These are phyloP conservation scores for Chaetomium sp. DNA, from an alignment of 2,329 filamentous ascomycete genomes.

Conservation along the genomic window DNA sequence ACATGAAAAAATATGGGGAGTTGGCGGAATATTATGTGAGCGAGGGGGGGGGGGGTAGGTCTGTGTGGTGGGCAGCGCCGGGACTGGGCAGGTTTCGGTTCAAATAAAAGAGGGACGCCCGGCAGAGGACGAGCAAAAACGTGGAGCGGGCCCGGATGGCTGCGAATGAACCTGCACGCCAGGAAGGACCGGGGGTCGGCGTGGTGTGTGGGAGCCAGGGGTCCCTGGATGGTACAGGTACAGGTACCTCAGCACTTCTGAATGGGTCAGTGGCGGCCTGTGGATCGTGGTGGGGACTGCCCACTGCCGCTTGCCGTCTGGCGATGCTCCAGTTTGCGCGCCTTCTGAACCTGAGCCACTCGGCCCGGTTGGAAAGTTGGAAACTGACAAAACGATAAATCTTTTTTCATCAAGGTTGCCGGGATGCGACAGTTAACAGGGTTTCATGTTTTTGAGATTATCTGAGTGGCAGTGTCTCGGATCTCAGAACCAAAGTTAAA, in stretches of 20 bases:
- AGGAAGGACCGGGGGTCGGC: constrained; percentile 15
- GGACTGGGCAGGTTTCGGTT: constrained; percentile 35
- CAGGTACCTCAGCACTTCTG: constrained; percentile 23
- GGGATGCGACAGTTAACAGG: neutral
- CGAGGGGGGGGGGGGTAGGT: constrained; percentile 5
- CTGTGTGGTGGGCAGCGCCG: constrained; percentile 27
- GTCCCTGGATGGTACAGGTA: constrained; percentile 15
- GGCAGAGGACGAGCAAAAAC: constrained; percentile 25
- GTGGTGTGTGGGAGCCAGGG: constrained; percentile 18
- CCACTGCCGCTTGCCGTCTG: constrained; percentile 35
- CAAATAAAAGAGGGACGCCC: constrained; percentile 36
- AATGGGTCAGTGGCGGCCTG: constrained; percentile 9
- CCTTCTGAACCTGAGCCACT: constrained; percentile 3
- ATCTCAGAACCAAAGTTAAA: neutral
- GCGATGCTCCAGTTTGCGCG: constrained; percentile 25
- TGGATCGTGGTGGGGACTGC: constrained; percentile 18
- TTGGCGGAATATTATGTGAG: constrained; percentile 11
- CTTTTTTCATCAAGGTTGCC: neutral
- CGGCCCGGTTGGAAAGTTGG: constrained; percentile 23
- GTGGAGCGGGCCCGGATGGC: constrained; percentile 25
- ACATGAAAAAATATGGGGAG: constrained; percentile 16
- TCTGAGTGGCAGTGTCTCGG: neutral
- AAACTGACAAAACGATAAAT: constrained; percentile 20
- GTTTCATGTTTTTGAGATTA: neutral
- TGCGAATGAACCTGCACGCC: constrained; percentile 23